Base-by-base conservation (phyloP, 345 rosid genomes). In the Rhizophora apiculata region DNA sequence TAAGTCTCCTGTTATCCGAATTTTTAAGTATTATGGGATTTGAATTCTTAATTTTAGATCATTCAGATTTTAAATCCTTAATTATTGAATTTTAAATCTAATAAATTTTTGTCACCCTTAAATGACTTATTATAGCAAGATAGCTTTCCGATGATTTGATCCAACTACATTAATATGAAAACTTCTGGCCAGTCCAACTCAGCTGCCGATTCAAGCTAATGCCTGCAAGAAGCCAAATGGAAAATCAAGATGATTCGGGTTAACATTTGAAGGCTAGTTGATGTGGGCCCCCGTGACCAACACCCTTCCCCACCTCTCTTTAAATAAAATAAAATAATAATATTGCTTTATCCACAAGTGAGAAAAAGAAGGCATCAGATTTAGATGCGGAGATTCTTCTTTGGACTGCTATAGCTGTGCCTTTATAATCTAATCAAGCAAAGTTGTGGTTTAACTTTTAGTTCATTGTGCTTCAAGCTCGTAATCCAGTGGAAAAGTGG, bases 381-480 rank as follows among this genome's bases (percentile, higher is more conserved):
- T 71, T 74, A 43, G 76, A 72, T 79, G 68, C 76, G 77, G 78
- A 76, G 83, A 79, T 74, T 84, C 74, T 16, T 74, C 72, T 76
- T 75, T 60, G 66, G 74, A 68, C 56, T 43, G 54, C 21, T 26
- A 39, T 59, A 70, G 76, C 55, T 69, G 79, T 74, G 37, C 60
- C 71, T 67, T 66, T 54, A 68, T 52, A 52, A 77, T 71, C 77
- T 64, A 78, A 71, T 74, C 34, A 77, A 71, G 75, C 78, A 87
- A 87, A 88, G 97, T 68, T 66, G 60, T 67, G 65, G 80, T 80
- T 85, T 83, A 86, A 83, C 92, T 80, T 88, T 84, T 82, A 71
- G 85, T 77, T 80, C 57, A 79, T 53, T 72, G 67, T 74, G 59
- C n/a, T 64, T 21, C 37, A 80, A 72, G 73, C 26, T 22, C 29